These are phyloP conservation scores for Ocimum tenuiflorum DNA, from an alignment of 257 asterid species.

Conservation along the genomic window DNA sequence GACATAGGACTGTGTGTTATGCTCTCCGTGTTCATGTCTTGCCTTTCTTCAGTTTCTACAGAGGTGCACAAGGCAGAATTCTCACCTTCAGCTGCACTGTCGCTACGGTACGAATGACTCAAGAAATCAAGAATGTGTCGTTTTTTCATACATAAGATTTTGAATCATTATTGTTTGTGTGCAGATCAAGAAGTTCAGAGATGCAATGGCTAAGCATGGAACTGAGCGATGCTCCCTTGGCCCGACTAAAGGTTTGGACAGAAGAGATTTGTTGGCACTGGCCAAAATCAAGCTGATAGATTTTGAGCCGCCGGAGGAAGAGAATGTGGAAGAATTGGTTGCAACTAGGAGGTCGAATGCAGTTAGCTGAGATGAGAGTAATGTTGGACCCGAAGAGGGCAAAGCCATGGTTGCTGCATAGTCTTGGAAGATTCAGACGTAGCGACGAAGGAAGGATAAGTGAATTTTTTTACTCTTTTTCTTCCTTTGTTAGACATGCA, in stretches of 20 bases:
- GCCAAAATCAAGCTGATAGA: conserved; percentile 48
- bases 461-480: neutral
- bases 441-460: too few relatives aligned
- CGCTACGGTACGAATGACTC: conserved; percentile 52
- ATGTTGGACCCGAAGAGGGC: conserved; percentile 28
- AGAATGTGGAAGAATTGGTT: conserved; percentile 34
- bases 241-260: conserved; percentile 70
- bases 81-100: conserved; percentile 93
- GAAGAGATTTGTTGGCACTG: conserved; percentile 57
- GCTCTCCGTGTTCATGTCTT: conserved; percentile 66
- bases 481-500: conserved; percentile 25
- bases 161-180: neutral
- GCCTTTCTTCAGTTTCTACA: conserved; percentile 85
- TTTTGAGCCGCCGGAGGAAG: conserved; percentile 10
- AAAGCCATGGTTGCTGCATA: conserved; percentile 46
- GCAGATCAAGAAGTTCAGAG: conserved; percentile 89
- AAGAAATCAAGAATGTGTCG: neutral
- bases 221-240: conserved; percentile 49
- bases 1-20: conserved; percentile 66
- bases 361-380: conserved; percentile 26
- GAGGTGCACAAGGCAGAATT: conserved; percentile 69
- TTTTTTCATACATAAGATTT: too few relatives aligned
- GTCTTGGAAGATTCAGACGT: conserved; percentile 7
- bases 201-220: conserved; percentile 74
- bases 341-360: conserved; percentile 19